Base-by-base conservation (phyloP, 192 early-diverging fungal genomes). In the Phycomyces nitens region DNA sequence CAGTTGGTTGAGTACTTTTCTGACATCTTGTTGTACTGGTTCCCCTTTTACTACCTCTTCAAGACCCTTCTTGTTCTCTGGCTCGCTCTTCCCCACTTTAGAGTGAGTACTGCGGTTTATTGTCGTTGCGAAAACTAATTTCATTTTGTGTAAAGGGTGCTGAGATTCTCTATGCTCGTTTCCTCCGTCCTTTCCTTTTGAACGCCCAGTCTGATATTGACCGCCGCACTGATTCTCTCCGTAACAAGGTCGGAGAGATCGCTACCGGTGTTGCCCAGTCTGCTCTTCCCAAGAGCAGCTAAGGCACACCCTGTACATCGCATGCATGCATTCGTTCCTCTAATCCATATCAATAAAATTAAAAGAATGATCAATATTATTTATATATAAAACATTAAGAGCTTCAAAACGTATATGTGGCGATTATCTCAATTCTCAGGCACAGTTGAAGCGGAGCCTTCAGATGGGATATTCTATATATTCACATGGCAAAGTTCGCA, bases 21-120 rank as follows among this genome's bases (percentile, higher is more conserved):
- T 27, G 92, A 95, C 55, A 55, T 89, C 58, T 53, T 99, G 11
- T 76, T 96, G 24, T 93, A 94, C 84, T 99, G 95, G 94, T 72
- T 95, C 62, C 93, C 94, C 27, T 94, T 99, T 79, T 99, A 95
- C 84, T 96, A 92, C 77, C 76, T 88, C 58, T 83, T 97, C 80
- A 99, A 99, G 83, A 88, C 93, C 16, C 72, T 87, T 14, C 82
- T 97, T 63, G 79, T 96, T 60, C 72, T 95, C 56, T 98, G 89
- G 88, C 83, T 96, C 49, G 79, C 88, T 76, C 65, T 89, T 54
- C 93, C 91, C 56, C 76, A 79, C 62, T 87, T 86, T 68, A 71
- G 77, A 60, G 79, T 86, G 75, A 62, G 74, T 20, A 14, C 16
- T 42, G 54, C 4, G 18, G 43, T 15, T 56, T 59, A 38, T 47